Percentiles rank a stretch among this genome's conserved stretches.
Evolutionary conservation across 345 rosid genomes (phyloP).

Genomic region (Hypericum androsaemum): DNA sequence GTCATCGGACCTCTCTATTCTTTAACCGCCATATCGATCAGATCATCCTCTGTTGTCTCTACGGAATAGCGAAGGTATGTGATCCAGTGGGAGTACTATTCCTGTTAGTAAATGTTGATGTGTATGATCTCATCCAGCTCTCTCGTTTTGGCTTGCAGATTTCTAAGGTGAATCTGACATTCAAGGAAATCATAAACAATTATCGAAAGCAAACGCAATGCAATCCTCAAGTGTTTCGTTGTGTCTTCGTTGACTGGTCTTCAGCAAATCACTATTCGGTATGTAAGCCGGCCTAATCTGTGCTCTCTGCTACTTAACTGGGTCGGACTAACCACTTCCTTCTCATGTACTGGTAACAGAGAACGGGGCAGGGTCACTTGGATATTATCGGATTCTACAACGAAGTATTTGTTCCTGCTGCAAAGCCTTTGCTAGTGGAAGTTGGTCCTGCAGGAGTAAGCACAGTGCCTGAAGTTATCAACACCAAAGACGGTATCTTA

Average conservation of each 20-base stretch:
- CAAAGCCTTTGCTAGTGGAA: constrained; percentile 78
- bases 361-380: constrained; percentile 71
- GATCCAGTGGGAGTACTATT: no score
- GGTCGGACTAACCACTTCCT: constrained; percentile 14
- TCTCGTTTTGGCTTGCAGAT: constrained; percentile 43
- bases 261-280: constrained; percentile 54
- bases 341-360: constrained; percentile 39
- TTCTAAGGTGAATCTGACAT: constrained; percentile 69
- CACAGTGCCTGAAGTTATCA: constrained; percentile 38
- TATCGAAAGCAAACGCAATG: constrained; percentile 96
- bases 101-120: no score
- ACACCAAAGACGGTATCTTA: constrained; percentile 46
- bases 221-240: constrained; percentile 80
- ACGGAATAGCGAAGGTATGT: constrained; percentile 66
- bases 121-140: no score
- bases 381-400: constrained; percentile 92
- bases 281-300: constrained; percentile 7
- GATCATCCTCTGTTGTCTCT: constrained; percentile 81
- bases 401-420: constrained; percentile 69
- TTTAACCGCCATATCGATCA: constrained; percentile 81
- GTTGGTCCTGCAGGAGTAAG: constrained; percentile 53
- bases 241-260: constrained; percentile 67
- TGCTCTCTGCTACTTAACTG: constrained; percentile 5
- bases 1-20: constrained; percentile 50
- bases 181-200: constrained; percentile 71